phyloP scores from a whole-genome alignment of 2,329 filamentous ascomycete genomes.

The Boeremia exigua region DNA sequence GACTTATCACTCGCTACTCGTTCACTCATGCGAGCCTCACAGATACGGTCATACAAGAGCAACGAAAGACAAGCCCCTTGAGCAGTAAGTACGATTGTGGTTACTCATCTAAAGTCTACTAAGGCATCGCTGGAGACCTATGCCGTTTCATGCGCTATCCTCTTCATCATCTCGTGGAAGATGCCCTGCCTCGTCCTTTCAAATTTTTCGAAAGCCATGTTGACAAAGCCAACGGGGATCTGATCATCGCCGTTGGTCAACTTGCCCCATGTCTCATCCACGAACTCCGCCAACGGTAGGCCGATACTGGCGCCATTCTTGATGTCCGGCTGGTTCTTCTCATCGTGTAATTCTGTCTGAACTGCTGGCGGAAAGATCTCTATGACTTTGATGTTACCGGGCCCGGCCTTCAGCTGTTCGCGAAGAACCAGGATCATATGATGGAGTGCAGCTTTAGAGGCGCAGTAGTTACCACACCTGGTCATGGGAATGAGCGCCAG shows the following conservation, averaged over 20 bases:
- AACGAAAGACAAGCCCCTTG: too few relatives aligned
- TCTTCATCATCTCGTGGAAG: constrained; percentile 35
- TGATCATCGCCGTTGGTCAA: constrained; percentile 58
- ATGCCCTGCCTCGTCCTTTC: constrained; percentile 57
- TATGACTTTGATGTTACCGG: constrained; percentile 59
- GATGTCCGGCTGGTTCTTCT: constrained; percentile 61
- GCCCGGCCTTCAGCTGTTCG: constrained; percentile 56
- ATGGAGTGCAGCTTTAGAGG: constrained; percentile 62
- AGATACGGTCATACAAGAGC: too few relatives aligned
- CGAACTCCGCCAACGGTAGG: constrained; percentile 62
- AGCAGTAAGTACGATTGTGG: too few relatives aligned
- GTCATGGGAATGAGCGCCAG: constrained; percentile 58
- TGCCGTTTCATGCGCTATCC: constrained; percentile 1
- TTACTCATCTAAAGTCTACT: too few relatives aligned
- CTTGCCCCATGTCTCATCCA: constrained; percentile 56
- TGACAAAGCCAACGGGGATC: constrained; percentile 57
- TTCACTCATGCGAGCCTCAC: too few relatives aligned
- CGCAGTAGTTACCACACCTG: constrained; percentile 60
- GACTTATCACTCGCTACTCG: too few relatives aligned
- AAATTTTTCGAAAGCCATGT: constrained; percentile 52
- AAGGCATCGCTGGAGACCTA: too few relatives aligned
- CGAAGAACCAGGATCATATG: constrained; percentile 60
- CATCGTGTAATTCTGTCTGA: constrained; percentile 63
- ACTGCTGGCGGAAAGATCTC: constrained; percentile 63
- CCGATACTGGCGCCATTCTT: constrained; percentile 58